A percentile compares a stretch with the other conserved stretches of the same genome.
These are phyloP conservation scores for Penicillium sp. DNA, from an alignment of 2,329 filamentous ascomycete genomes.

Conservation along the genomic window DNA sequence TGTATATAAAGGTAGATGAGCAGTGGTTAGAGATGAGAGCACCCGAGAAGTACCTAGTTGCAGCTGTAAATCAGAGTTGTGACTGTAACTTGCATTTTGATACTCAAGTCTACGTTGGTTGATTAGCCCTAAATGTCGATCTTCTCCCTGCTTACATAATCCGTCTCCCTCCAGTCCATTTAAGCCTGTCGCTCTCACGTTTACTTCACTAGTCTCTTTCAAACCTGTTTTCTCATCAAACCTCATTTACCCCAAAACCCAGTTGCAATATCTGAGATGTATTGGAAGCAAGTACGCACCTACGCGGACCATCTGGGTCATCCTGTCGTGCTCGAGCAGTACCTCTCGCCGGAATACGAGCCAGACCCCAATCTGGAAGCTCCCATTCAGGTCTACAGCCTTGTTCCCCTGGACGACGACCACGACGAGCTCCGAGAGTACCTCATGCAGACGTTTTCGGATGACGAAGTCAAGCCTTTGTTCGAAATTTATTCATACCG, in stretches of 20 bases:
- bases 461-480: conserved; percentile 13
- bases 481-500: conserved; percentile 25
- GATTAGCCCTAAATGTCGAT: too few relatives aligned
- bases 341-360: conserved; percentile 1
- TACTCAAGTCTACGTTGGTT: too few relatives aligned
- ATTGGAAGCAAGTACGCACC: conserved; percentile 17
- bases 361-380: background rate
- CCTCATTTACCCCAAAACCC: background rate
- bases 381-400: background rate
- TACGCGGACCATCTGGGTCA: conserved; percentile 21
- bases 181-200: background rate
- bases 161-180: too few relatives aligned
- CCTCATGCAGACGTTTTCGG: conserved; percentile 8
- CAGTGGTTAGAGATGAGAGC: too few relatives aligned
- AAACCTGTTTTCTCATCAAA: background rate
- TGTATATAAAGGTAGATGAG: too few relatives aligned
- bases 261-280: background rate
- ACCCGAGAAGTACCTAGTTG: too few relatives aligned
- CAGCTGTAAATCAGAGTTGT: too few relatives aligned
- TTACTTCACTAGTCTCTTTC: conserved; percentile 2
- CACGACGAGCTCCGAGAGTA: conserved; percentile 14
- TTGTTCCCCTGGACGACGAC: conserved; percentile 8
- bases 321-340: conserved; percentile 18
- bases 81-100: too few relatives aligned
- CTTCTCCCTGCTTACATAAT: too few relatives aligned